Evolutionary conservation across 192 early-diverging fungal species (phyloP), one percentile per base, ranked within the genome.

Genomic region (Podila minutissima): DNA sequence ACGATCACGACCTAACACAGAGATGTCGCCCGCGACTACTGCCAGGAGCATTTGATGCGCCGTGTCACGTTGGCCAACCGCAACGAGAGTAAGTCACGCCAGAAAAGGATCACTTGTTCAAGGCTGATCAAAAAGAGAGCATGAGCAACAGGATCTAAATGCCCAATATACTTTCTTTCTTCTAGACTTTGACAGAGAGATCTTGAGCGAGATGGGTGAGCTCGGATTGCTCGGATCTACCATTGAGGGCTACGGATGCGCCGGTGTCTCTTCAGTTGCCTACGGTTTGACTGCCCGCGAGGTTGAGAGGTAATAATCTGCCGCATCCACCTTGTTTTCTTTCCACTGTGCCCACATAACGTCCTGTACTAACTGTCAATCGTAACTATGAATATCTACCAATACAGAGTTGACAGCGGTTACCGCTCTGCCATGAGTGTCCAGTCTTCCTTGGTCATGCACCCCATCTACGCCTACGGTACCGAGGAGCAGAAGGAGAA

Each of bases 391-490:
- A 46, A 10, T 15, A 46, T 46, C 41, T 46, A 46, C 41, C 38
- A 46, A 17, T 46, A 66, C 50, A 93, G 91, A 75, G 91, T 99
- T 32, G 97, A 98, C 75, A 93, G 92, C 55, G 97, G 97, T n/a
- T 99, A 98, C 83, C 91, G 97, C 59, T 96, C 95, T 55, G 96
- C 97, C 26, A 98, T 99, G 97, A 94, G 93, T 83, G 97, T 99
- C 65, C 97, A 98, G 86, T 97, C 95, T 12, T 97, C 96, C n/a
- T 84, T 99, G 53, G 97, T 99, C 26, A 99, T 99, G 97, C 93
- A 97, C 66, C 97, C 97, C 53, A 98, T 99, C 67, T 89, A 99
- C 82, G 95, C 94, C 66, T 98, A 96, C 85, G 97, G 97, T 51
- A 94, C 94, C 4, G 90, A 92, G 46, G 92, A 82, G 46, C 96